Conservation (phyloP, 2,329 filamentous ascomycete genomes). For the Cladosporium sp. region DNA sequence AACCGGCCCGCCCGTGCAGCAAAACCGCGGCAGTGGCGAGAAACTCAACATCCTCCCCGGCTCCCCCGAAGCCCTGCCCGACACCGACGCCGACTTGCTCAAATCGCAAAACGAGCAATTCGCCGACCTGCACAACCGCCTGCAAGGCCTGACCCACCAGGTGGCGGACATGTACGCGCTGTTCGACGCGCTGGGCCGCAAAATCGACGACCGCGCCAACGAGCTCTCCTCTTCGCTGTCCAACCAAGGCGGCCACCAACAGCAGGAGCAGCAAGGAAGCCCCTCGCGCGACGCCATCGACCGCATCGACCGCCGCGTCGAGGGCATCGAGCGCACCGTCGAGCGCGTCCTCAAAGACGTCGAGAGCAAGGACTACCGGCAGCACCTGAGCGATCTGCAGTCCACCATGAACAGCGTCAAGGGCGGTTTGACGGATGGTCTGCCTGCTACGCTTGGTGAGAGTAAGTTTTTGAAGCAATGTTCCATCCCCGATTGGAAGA, state of each 20-base stretch:
- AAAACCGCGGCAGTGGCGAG: slow-evolving; percentile 28
- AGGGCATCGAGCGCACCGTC: slow-evolving; percentile 51
- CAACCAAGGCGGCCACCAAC: slow-evolving; percentile 9
- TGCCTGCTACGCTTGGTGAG: slow-evolving; percentile 47
- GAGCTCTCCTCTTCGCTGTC: slow-evolving; percentile 1
- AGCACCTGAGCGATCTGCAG: slow-evolving; percentile 52
- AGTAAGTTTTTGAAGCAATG: slow-evolving; percentile 38
- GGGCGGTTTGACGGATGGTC: slow-evolving; percentile 46
- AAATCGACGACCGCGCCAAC: slow-evolving; percentile 54
- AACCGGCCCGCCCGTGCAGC: slow-evolving; percentile 26
- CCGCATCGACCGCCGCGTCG: slow-evolving; percentile 40
- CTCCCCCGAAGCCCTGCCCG: slow-evolving; percentile 39
- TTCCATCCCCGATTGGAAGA: not conserved
- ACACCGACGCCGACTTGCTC: slow-evolving; percentile 33
- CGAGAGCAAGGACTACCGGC: slow-evolving; percentile 54
- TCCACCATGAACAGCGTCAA: slow-evolving; percentile 52
- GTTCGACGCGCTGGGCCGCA: slow-evolving; percentile 48
- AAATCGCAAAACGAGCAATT: slow-evolving; percentile 60
- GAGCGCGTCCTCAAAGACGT: slow-evolving; percentile 51
- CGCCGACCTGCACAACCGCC: slow-evolving; percentile 75
- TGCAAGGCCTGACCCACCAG: slow-evolving; percentile 70
- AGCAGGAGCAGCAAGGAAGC: not conserved
- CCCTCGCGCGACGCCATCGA: slow-evolving; percentile 6
- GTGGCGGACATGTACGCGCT: slow-evolving; percentile 59
- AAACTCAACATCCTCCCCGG: slow-evolving; percentile 30